Conservation (phyloP, 495 filamentous ascomycete genomes). For the Pseudomonodictys pantanalensis region DNA sequence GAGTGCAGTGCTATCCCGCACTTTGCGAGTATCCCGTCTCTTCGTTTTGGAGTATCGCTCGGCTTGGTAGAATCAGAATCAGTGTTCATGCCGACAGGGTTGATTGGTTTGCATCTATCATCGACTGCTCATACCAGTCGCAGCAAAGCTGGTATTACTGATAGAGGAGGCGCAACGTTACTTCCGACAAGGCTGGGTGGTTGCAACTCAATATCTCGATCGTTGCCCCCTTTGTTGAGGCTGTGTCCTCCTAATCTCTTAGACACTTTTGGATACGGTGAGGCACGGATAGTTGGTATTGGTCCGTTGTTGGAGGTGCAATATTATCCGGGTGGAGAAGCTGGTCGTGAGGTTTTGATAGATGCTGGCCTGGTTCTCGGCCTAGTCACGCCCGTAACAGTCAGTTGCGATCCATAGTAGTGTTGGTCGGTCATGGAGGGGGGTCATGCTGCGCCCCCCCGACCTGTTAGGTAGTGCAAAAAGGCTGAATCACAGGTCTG, state of each 20-base stretch:
- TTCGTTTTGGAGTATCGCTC: slow-evolving; percentile 14
- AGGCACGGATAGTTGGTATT: too few relatives aligned
- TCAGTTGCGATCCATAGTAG: neutral
- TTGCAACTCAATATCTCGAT: neutral
- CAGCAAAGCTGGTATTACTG: neutral
- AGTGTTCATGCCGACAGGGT: slow-evolving; percentile 16
- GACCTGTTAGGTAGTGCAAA: neutral
- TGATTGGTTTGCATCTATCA: neutral
- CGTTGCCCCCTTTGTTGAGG: neutral
- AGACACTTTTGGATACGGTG: too few relatives aligned
- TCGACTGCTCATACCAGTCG: slow-evolving; percentile 5
- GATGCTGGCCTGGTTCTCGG: slow-evolving; percentile 12
- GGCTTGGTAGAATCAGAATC: slow-evolving; percentile 7
- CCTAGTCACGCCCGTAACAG: slow-evolving; percentile 2
- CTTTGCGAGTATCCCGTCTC: slow-evolving; percentile 17
- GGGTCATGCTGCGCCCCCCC: slow-evolving; percentile 12
- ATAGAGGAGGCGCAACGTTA: too few relatives aligned
- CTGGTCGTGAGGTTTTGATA: neutral
- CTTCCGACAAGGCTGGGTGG: neutral
- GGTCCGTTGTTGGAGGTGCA: neutral
- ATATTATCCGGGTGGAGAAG: neutral
- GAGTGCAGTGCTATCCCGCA: slow-evolving; percentile 12
- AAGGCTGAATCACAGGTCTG: slow-evolving; percentile 17
- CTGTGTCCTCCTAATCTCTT: neutral
- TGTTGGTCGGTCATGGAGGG: neutral